A percentile compares a stretch with the other conserved stretches of the same genome.
Evolutionary conservation across 2,329 filamentous ascomycete species (phyloP).

Genomic region (Grosmannia huntii): DNA sequence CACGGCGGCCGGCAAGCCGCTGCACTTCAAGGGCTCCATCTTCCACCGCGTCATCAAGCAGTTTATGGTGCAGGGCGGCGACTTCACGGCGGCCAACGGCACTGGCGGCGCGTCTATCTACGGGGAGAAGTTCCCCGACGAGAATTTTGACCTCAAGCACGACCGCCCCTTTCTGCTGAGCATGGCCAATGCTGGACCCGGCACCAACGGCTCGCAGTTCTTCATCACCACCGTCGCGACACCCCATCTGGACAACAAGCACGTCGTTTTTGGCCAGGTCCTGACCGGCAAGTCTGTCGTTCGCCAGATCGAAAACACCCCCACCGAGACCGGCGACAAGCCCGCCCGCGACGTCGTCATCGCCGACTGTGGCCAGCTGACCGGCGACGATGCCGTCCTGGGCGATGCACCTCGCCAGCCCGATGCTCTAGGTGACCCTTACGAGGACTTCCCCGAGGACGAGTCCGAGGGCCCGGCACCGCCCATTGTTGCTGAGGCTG

Average conservation of each 20-base stretch:
- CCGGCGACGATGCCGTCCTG: conserved; percentile 53
- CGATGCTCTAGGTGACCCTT: conserved; percentile 76
- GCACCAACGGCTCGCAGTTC: conserved; percentile 95
- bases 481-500: conserved; percentile 26
- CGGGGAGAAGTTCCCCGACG: conserved; percentile 91
- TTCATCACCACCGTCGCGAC: conserved; percentile 95
- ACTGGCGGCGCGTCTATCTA: conserved; percentile 97
- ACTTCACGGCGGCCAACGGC: conserved; percentile 89
- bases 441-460: conserved; percentile 95
- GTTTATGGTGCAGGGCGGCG: conserved; percentile 98
- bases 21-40: conserved; percentile 83
- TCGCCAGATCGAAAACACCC: conserved; percentile 76
- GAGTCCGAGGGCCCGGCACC: conserved; percentile 39
- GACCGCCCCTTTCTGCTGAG: conserved; percentile 86
- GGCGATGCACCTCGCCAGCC: conserved; percentile 51
- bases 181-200: conserved; percentile 95
- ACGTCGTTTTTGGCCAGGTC: conserved; percentile 94
- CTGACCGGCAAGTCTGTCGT: conserved; percentile 85
- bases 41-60: conserved; percentile 98
- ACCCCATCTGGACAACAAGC: conserved; percentile 83
- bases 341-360: conserved; percentile 63
- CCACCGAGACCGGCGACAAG: conserved; percentile 64
- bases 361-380: conserved; percentile 73
- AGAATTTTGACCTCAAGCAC: conserved; percentile 89
- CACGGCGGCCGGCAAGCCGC: conserved; percentile 67